Conservation (phyloP, 768 basidiomycete species). For the Collybia sp. region DNA sequence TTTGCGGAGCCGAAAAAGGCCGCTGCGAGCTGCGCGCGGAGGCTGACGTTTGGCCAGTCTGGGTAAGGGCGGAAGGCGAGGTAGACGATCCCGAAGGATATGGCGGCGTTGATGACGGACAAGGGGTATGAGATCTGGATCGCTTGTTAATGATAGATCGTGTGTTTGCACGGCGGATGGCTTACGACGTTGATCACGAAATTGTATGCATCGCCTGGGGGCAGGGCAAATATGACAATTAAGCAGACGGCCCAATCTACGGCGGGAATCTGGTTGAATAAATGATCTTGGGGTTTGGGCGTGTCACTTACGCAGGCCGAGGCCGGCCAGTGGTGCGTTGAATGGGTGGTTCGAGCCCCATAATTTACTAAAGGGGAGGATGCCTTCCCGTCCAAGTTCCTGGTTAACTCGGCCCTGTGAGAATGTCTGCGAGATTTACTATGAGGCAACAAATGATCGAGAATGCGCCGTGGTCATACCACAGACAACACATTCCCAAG, state of each 20-base stretch:
- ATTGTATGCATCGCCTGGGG: constrained; percentile 58
- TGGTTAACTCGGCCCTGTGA: constrained; percentile 40
- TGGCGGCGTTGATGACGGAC: constrained; percentile 38
- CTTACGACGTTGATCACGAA: constrained; percentile 49
- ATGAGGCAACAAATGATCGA: constrained; percentile 14
- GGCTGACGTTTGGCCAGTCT: constrained; percentile 17
- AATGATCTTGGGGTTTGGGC: not conserved
- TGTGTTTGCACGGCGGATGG: not conserved
- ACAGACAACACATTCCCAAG: constrained; percentile 50
- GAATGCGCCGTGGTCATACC: constrained; percentile 7
- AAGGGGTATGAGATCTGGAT: constrained; percentile 33
- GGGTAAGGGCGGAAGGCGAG: constrained; percentile 20
- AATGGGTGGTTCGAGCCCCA: constrained; percentile 57
- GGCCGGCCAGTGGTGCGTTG: constrained; percentile 47
- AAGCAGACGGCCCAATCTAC: constrained; percentile 24
- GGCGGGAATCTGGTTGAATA: not conserved
- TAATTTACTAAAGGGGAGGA: constrained; percentile 48
- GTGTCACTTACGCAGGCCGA: constrained; percentile 36
- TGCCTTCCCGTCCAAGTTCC: constrained; percentile 51
- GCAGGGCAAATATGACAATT: constrained; percentile 27
- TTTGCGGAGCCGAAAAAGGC: constrained; percentile 55
- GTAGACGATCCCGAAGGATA: constrained; percentile 45
- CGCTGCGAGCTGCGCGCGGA: constrained; percentile 17
- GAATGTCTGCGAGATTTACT: constrained; percentile 7
- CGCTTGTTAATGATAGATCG: too few species aligned